Evolutionary conservation across 2,329 filamentous ascomycete genomes (phyloP).

Genomic region (Paracamarosporium sp.): DNA sequence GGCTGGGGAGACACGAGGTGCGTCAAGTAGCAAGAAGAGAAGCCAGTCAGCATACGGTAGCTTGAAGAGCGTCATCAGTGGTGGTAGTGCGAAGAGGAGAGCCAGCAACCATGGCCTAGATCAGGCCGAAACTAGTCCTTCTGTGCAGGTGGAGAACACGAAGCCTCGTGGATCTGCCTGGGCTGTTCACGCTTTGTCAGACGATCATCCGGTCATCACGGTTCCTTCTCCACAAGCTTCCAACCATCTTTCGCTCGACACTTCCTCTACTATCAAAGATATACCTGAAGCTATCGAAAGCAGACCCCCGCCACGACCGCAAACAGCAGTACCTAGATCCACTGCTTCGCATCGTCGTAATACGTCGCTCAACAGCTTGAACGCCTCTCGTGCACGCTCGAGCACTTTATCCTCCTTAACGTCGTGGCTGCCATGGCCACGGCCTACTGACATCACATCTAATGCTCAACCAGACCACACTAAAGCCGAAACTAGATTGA

Average conservation of each 20-base stretch:
- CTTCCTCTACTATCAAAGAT: slow-evolving; percentile 34
- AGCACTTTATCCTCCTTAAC: slow-evolving; percentile 38
- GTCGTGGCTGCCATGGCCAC: slow-evolving; percentile 46
- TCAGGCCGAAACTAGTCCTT: slow-evolving; percentile 22
- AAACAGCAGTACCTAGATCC: slow-evolving; percentile 13
- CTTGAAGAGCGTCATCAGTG: slow-evolving; percentile 47
- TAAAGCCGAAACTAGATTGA: slow-evolving; percentile 38
- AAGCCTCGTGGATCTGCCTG: slow-evolving; percentile 31
- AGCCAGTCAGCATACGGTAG: slow-evolving; percentile 47
- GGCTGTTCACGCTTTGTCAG: slow-evolving; percentile 33
- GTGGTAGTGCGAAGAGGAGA: slow-evolving; percentile 38
- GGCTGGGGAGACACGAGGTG: slow-evolving; percentile 35
- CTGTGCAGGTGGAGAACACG: slow-evolving; percentile 14
- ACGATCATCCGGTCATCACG: slow-evolving; percentile 40
- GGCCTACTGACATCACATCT: slow-evolving; percentile 22
- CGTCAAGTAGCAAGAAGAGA: slow-evolving; percentile 33
- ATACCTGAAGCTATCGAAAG: slow-evolving; percentile 17
- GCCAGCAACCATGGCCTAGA: slow-evolving; percentile 28
- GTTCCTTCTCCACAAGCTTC: slow-evolving; percentile 40
- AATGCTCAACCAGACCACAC: slow-evolving; percentile 31
- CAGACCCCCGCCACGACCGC: slow-evolving; percentile 15
- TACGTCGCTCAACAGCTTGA: slow-evolving; percentile 28
- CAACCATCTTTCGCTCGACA: slow-evolving; percentile 44
- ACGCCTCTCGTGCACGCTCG: slow-evolving; percentile 28
- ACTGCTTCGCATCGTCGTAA: slow-evolving; percentile 27